phyloP scores from a whole-genome alignment of 805 yeast genomes.

The Starmerella sp. region DNA sequence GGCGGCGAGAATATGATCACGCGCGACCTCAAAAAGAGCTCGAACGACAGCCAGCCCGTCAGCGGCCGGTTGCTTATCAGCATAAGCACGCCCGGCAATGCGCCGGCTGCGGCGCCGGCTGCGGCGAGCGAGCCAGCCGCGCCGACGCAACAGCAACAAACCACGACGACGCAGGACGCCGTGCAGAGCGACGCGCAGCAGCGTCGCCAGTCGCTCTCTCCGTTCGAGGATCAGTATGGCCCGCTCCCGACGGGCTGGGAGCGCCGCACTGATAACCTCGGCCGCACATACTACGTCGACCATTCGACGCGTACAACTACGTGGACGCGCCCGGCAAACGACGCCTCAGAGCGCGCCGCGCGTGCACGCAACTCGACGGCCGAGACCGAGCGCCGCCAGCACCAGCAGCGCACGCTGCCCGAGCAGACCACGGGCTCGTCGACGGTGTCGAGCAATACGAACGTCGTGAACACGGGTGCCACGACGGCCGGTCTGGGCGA shows the following conservation, averaged over 20 bases:
- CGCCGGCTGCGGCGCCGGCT: slow-evolving; percentile 2
- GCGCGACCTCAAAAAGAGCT: slow-evolving; percentile 69
- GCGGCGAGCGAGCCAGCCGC: background rate
- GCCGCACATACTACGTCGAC: slow-evolving; percentile 95
- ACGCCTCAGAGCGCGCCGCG: slow-evolving; percentile 64
- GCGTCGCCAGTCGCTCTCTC: slow-evolving; percentile 34
- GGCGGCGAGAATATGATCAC: slow-evolving; percentile 68
- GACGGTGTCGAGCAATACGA: slow-evolving; percentile 10
- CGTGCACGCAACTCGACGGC: slow-evolving; percentile 47
- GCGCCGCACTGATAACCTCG: slow-evolving; percentile 92
- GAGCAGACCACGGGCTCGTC: slow-evolving; percentile 39
- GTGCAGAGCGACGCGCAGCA: slow-evolving; percentile 3
- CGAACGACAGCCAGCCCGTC: slow-evolving; percentile 86
- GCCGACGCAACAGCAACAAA: background rate
- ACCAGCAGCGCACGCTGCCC: slow-evolving; percentile 81
- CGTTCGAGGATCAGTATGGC: slow-evolving; percentile 95
- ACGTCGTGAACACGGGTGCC: slow-evolving; percentile 64
- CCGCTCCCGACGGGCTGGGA: slow-evolving; percentile 99
- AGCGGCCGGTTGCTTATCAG: slow-evolving; percentile 57
- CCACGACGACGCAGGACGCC: slow-evolving; percentile 1
- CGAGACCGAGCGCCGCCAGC: slow-evolving; percentile 83
- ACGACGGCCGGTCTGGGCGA: slow-evolving; percentile 95
- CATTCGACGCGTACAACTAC: slow-evolving; percentile 96
- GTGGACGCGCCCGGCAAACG: slow-evolving; percentile 91
- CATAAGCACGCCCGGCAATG: background rate